Evolutionary conservation across 202 grass and related monocot species (phyloP).

Genomic region (Digitaria exilis): DNA sequence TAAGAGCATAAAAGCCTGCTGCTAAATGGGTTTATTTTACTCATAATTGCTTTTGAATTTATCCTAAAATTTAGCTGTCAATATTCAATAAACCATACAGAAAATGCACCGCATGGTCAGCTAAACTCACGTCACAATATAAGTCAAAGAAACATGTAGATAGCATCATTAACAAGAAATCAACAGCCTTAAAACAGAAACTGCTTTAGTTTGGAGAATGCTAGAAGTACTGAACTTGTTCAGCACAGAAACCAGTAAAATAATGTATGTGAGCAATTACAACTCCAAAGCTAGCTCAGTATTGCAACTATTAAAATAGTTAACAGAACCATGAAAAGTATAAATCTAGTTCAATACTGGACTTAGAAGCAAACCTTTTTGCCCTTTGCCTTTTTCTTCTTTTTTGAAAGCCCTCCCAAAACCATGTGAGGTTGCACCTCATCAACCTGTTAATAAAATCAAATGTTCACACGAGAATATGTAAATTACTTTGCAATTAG

Average conservation of each 20-base stretch:
- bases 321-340: not conserved
- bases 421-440: slow-evolving; percentile 74
- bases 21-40: not conserved
- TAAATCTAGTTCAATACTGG: slow-evolving; percentile 1
- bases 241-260: not conserved
- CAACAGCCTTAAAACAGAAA: not conserved
- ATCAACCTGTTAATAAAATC: slow-evolving; percentile 64
- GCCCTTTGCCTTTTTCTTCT: slow-evolving; percentile 64
- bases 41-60: not conserved
- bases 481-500: slow-evolving; percentile 17
- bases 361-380: slow-evolving; percentile 68
- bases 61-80: not conserved
- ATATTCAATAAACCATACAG: not conserved
- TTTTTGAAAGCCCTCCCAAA: slow-evolving; percentile 77
- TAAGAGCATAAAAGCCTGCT: not conserved
- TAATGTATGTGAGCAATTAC: not conserved
- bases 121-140: not conserved
- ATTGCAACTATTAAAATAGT: not conserved
- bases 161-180: not conserved
- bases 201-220: not conserved
- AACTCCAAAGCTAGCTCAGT: not conserved
- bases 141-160: not conserved
- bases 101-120: not conserved
- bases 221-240: not conserved
- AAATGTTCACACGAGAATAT: not conserved